Percentiles rank a stretch among this genome's conserved stretches.
Evolutionary conservation across 768 basidiomycete species (phyloP).

Genomic region (Russula foetens): DNA sequence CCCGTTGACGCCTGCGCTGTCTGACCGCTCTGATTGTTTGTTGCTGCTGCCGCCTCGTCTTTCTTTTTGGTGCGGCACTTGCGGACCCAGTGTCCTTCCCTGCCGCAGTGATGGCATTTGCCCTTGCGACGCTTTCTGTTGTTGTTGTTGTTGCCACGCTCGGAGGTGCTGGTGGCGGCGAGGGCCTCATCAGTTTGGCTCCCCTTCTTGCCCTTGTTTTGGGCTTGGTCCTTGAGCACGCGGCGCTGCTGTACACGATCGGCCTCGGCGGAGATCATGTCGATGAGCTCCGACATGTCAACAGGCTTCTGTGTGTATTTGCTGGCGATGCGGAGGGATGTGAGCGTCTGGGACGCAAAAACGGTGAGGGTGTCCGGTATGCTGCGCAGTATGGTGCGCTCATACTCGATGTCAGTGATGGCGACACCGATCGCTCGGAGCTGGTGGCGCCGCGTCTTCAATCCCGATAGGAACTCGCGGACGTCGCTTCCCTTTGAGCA

Average conservation of each 20-base stretch:
- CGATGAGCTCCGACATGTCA: too few relatives aligned
- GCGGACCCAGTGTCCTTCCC: background rate
- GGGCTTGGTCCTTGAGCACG: too few relatives aligned
- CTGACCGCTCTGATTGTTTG: too few relatives aligned
- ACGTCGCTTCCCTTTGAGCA: background rate
- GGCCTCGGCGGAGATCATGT: background rate
- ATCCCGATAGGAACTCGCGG: background rate
- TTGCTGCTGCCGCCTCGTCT: background rate
- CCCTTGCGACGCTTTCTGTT: constrained; percentile 2
- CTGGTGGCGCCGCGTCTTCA: background rate
- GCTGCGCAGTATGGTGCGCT: background rate
- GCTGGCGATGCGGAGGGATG: background rate
- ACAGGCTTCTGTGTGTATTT: too few relatives aligned
- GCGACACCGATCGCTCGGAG: background rate
- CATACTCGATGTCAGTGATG: background rate
- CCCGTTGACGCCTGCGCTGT: background rate
- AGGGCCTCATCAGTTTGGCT: background rate
- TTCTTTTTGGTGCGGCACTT: background rate
- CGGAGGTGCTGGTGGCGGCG: too few relatives aligned
- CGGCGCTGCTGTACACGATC: background rate
- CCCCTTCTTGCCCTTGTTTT: background rate
- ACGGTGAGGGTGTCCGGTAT: background rate
- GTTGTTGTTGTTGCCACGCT: background rate
- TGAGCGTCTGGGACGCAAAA: background rate
- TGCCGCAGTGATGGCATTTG: background rate